Evolutionary conservation across 192 early-diverging fungal species (phyloP).

Genomic region (Coemansia erecta): DNA sequence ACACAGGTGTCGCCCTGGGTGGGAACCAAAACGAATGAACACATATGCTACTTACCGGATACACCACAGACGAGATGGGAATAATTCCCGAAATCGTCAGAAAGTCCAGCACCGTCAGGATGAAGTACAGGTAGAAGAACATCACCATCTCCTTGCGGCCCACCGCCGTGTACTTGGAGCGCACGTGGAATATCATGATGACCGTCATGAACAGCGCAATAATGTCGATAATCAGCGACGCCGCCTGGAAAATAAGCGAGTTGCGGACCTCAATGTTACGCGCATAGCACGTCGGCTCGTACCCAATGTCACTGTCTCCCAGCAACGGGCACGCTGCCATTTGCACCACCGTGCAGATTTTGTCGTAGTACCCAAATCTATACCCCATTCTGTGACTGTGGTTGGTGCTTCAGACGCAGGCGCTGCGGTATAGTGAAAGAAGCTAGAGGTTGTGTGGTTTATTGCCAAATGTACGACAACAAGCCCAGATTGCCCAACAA

Average conservation of each 20-base stretch:
- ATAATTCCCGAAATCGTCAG: conserved; percentile 91
- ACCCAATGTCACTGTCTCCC: conserved; percentile 62
- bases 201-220: conserved; percentile 92
- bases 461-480: neutral
- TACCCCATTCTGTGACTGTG: conserved; percentile 11
- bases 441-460: no score
- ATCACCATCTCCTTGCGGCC: conserved; percentile 98
- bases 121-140: conserved; percentile 96
- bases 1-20: neutral
- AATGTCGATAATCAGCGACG: conserved; percentile 90
- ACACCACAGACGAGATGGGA: conserved; percentile 72
- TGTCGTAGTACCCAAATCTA: conserved; percentile 84
- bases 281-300: conserved; percentile 91
- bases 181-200: conserved; percentile 99
- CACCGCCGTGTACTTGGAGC: conserved; percentile 98
- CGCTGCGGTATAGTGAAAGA: no score
- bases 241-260: conserved; percentile 92
- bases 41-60: conserved; percentile 60
- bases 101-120: conserved; percentile 84
- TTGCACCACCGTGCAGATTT: conserved; percentile 80
- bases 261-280: conserved; percentile 88
- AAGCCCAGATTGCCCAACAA: conserved; percentile 2
- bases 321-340: conserved; percentile 90
- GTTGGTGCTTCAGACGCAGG: no score
- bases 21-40: neutral